These are phyloP conservation scores for Mycena haematopus DNA, from an alignment of 768 basidiomycete genomes.

Conservation along the genomic window DNA sequence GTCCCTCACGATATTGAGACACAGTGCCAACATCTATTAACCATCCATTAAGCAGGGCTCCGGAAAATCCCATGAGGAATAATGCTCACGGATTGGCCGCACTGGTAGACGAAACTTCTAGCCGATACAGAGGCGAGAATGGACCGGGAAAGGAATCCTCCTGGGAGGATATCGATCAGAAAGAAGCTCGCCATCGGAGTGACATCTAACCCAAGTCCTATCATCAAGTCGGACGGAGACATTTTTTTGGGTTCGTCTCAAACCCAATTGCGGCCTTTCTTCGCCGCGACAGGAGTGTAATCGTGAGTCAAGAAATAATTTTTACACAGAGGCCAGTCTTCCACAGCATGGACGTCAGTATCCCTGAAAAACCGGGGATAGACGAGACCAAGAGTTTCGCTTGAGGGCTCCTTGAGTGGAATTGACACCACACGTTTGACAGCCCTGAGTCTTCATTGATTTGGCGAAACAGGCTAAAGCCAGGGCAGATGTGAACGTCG, in stretches of 20 bases:
- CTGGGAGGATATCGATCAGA: not conserved
- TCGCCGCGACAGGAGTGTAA: not conserved
- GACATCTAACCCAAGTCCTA: not conserved
- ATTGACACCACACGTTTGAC: conserved; percentile 10
- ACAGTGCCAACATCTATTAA: conserved; percentile 21
- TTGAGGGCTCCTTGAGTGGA: not conserved
- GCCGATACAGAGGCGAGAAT: conserved; percentile 9
- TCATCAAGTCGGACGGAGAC: no score
- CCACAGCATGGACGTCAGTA: not conserved
- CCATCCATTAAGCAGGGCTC: not conserved
- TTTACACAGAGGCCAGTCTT: no score
- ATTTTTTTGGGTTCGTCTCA: not conserved
- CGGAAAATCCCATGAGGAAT: conserved; percentile 7
- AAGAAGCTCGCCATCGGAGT: conserved; percentile 4
- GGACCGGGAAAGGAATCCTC: not conserved
- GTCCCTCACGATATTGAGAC: conserved; percentile 11
- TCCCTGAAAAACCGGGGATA: not conserved
- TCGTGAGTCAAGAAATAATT: not conserved
- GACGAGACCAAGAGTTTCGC: not conserved
- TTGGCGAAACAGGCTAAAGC: not conserved
- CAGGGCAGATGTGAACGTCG: conserved; percentile 5
- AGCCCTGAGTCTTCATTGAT: conserved; percentile 12
- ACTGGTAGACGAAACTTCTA: not conserved
- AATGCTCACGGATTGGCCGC: conserved; percentile 3
- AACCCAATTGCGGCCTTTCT: not conserved